Conservation (phyloP, 2,329 filamentous ascomycete species). For the Hypoxylon sp. region DNA sequence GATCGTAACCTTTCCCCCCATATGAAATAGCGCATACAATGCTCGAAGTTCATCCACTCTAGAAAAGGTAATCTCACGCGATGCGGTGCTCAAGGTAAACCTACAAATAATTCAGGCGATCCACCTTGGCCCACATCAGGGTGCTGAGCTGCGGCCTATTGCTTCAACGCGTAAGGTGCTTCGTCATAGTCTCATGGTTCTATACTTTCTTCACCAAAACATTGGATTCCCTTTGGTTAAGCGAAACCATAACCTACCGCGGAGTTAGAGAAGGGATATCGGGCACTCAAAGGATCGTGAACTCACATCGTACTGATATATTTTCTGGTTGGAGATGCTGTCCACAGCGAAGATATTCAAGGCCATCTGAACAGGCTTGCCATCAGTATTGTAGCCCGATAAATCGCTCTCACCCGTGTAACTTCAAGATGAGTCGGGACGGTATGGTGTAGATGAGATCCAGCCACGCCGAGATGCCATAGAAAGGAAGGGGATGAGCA, state of each 20-base stretch:
- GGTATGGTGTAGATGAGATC: conserved; percentile 37
- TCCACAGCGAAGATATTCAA: conserved; percentile 83
- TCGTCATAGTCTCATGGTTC: conserved; percentile 71
- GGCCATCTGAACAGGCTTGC: conserved; percentile 64
- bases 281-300: neutral
- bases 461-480: conserved; percentile 43
- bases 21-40: no score
- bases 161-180: conserved; percentile 56
- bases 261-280: conserved; percentile 12
- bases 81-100: conserved; percentile 72
- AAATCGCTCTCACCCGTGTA: conserved; percentile 54
- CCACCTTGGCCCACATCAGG: conserved; percentile 64
- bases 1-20: conserved; percentile 91
- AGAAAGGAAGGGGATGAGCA: conserved; percentile 44
- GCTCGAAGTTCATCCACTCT: no score
- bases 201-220: conserved; percentile 81
- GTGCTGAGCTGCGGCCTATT: conserved; percentile 48
- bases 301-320: conserved; percentile 89
- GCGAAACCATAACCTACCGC: conserved; percentile 72
- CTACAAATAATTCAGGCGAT: conserved; percentile 75
- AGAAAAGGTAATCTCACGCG: conserved; percentile 79
- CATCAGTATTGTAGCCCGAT: conserved; percentile 66
- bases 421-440: conserved; percentile 47
- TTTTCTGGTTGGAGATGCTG: conserved; percentile 67
- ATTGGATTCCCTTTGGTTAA: conserved; percentile 61